Percentiles rank a stretch among this genome's conserved stretches.
Conservation (phyloP, 768 basidiomycete species). For the Leccinum ochraceum region DNA sequence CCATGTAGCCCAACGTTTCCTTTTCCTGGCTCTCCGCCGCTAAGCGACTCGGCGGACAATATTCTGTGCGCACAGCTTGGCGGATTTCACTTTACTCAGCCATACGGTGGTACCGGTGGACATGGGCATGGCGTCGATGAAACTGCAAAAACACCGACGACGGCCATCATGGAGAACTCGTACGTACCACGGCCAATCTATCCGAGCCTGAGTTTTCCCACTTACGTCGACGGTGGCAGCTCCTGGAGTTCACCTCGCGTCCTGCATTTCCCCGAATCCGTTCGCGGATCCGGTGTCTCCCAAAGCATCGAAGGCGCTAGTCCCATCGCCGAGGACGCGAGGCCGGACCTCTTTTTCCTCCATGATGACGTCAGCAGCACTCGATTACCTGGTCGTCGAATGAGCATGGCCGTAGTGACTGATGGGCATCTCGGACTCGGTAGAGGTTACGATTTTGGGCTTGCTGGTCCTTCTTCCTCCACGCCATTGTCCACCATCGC, state of each 20-base stretch:
- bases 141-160: conserved; percentile 24
- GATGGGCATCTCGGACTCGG: conserved; percentile 14
- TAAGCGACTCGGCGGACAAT: conserved; percentile 21
- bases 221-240: conserved; percentile 31
- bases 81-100: conserved; percentile 28
- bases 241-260: conserved; percentile 24
- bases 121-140: conserved; percentile 23
- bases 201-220: conserved; percentile 11
- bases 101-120: conserved; percentile 1
- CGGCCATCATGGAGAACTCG: conserved; percentile 30
- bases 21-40: conserved; percentile 13
- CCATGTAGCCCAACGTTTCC: conserved; percentile 7
- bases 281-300: conserved; percentile 21
- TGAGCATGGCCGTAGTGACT: conserved; percentile 14
- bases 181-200: conserved; percentile 19
- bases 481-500: conserved; percentile 17
- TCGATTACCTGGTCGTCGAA: conserved; percentile 16
- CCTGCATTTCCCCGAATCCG: conserved; percentile 29
- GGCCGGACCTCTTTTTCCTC: conserved; percentile 16
- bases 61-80: conserved; percentile 25
- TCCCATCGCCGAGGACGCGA: conserved; percentile 28
- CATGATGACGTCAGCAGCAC: conserved; percentile 27
- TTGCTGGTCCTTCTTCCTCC: conserved; percentile 6
- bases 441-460: conserved; percentile 8
- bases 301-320: conserved; percentile 12